Conservation (phyloP, 345 rosid genomes). For the Lepidium didymum region DNA sequence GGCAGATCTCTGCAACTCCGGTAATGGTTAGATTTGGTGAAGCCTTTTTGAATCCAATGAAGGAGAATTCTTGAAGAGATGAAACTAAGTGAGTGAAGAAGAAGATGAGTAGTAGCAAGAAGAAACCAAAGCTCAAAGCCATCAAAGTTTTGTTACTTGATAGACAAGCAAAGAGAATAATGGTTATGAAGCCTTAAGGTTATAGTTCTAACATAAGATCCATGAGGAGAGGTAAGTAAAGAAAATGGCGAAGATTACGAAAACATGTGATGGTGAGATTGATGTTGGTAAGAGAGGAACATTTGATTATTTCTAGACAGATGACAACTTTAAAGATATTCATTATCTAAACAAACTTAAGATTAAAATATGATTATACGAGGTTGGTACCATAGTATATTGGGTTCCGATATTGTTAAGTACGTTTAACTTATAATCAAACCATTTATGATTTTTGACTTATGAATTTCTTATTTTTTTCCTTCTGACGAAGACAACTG, state of each 20-base stretch:
- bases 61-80: conserved; percentile 37
- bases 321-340: background rate
- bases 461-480: background rate
- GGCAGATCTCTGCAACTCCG: conserved; percentile 45
- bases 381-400: conserved; percentile 6
- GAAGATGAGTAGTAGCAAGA: conserved; percentile 26
- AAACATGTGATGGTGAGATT: conserved; percentile 26
- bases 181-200: background rate
- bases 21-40: conserved; percentile 35
- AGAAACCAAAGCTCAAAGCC: conserved; percentile 20
- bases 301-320: conserved; percentile 13
- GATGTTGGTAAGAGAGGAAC: conserved; percentile 25
- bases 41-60: conserved; percentile 39
- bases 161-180: conserved; percentile 6
- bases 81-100: conserved; percentile 25
- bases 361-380: background rate
- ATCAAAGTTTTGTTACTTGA: conserved; percentile 17
- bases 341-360: background rate
- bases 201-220: background rate
- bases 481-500: background rate
- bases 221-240: background rate
- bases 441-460: background rate
- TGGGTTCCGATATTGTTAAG: background rate
- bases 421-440: background rate
- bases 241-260: conserved; percentile 8